Evolutionary conservation across 768 basidiomycete species (phyloP).

Genomic region (Lentinula edodes): DNA sequence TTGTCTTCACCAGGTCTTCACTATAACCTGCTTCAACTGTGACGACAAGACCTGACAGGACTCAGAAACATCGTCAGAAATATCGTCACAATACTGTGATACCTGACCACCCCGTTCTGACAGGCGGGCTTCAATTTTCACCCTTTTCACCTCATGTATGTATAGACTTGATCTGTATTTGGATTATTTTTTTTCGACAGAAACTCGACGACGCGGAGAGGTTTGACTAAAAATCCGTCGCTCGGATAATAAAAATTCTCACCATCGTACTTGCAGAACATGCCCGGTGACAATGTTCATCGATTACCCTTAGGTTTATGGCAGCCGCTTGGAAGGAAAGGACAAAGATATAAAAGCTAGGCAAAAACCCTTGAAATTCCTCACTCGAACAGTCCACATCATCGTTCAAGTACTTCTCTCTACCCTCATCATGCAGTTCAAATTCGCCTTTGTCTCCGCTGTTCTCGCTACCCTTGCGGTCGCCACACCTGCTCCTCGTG

Average conservation of each 20-base stretch:
- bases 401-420: neutral
- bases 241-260: neutral
- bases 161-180: too few relatives aligned
- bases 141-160: neutral
- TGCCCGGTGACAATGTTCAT: neutral
- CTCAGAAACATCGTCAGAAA: neutral
- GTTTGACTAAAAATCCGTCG: neutral
- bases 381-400: slow-evolving; percentile 3
- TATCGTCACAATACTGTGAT: neutral
- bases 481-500: neutral
- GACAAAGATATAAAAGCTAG: neutral
- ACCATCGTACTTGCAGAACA: neutral
- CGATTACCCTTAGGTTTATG: too few relatives aligned
- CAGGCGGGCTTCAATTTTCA: neutral
- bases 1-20: too few relatives aligned
- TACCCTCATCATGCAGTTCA: slow-evolving; percentile 6
- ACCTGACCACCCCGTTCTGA: neutral
- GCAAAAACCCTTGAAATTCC: neutral
- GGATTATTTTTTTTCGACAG: neutral
- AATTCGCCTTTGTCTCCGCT: neutral
- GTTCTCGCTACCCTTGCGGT: neutral
- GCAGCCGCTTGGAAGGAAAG: neutral
- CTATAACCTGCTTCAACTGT: too few relatives aligned
- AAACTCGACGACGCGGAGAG: neutral
- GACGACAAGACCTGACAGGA: too few relatives aligned